Base-by-base conservation (phyloP, 106 monocot species). In the Dendrobium officinale region DNA sequence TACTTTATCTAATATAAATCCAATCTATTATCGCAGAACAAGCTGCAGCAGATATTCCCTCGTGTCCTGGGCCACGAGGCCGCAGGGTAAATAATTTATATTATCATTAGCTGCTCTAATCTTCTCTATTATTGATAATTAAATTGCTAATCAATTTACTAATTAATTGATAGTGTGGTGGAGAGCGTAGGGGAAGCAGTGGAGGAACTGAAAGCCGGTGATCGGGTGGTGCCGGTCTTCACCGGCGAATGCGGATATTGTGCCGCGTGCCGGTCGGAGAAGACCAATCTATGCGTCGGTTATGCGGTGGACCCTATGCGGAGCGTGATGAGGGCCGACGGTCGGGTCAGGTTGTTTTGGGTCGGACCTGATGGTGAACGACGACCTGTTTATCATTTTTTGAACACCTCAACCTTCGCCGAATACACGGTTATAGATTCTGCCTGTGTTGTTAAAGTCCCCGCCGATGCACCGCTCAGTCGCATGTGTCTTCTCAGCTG, bases 401-500 rank as follows among this genome's bases (percentile, higher is more conserved):
- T 98, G 56, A 92, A 88, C 91, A 92, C 94, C 18, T 98, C 98
- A 7, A 94, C 94, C 55, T 98, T 98, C 73, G 18, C 89, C 3
- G 91, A 98, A 86, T 94, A 94, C 84, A 98, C 94, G 18, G 98
- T 98, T 48, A 37, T 98, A 10, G 98, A 98, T 75, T 85, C 92
- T 15, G 98, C 88, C 22, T 94, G 98, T 58, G 88, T 86, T 9
- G 92, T 91, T 11, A 92, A 83, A 82, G 77, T 95, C 78, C 58
- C 92, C 66, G 75, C 81, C 9, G 72, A 27, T 1, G 89, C 94
- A 0, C 76, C 94, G 0, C 87, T 98, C 19, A 26, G 87, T 2
- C 85, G 77, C 72, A 90, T 95, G 87, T 89, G 92, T 82, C 84
- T 98, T 41, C 86, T 98, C 45, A 94, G 98, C 83, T 98, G 98